Percentiles rank a stretch among this genome's conserved stretches.
These are phyloP conservation scores for Suhomyces bolitotheri DNA, from an alignment of 1,139 yeast species.

Conservation along the genomic window DNA sequence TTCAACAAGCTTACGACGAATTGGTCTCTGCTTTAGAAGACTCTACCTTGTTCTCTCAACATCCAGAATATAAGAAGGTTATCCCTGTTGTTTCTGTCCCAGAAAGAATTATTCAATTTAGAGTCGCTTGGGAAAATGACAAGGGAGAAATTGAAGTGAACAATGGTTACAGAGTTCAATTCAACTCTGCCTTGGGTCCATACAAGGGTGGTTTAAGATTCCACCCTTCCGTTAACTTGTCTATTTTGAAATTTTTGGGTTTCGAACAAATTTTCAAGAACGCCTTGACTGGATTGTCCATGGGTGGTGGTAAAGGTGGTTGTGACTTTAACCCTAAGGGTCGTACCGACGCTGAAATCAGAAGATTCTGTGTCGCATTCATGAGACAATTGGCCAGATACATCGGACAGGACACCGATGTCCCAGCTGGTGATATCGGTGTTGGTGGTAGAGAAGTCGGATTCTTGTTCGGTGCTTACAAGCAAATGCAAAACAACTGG, in stretches of 20 bases:
- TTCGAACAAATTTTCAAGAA: conserved; percentile 98
- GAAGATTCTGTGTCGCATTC: conserved; percentile 94
- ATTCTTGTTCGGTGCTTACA: conserved; percentile 95
- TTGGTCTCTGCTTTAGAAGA: conserved; percentile 84
- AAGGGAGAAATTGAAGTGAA: conserved; percentile 88
- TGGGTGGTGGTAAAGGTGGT: conserved; percentile 99
- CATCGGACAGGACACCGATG: conserved; percentile 97
- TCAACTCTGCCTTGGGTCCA: conserved; percentile 97
- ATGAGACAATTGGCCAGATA: conserved; percentile 95
- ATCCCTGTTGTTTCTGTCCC: conserved; percentile 92
- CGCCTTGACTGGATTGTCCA: conserved; percentile 93
- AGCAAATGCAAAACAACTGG: conserved; percentile 86
- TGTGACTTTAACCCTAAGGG: conserved; percentile 97
- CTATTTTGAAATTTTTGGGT: conserved; percentile 93
- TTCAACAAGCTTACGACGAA: conserved; percentile 97
- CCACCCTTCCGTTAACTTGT: conserved; percentile 95
- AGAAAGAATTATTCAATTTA: conserved; percentile 93
- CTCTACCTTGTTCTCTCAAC: conserved; percentile 83
- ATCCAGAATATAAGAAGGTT: conserved; percentile 88
- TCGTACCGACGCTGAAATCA: conserved; percentile 86
- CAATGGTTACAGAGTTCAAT: conserved; percentile 97
- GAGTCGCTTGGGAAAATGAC: conserved; percentile 98
- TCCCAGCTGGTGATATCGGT: conserved; percentile 97
- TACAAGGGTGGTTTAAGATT: conserved; percentile 98
- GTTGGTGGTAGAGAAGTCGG: conserved; percentile 94